These are phyloP conservation scores for Trichoderma sp. DNA, from an alignment of 2,329 filamentous ascomycete species.

Conservation along the genomic window DNA sequence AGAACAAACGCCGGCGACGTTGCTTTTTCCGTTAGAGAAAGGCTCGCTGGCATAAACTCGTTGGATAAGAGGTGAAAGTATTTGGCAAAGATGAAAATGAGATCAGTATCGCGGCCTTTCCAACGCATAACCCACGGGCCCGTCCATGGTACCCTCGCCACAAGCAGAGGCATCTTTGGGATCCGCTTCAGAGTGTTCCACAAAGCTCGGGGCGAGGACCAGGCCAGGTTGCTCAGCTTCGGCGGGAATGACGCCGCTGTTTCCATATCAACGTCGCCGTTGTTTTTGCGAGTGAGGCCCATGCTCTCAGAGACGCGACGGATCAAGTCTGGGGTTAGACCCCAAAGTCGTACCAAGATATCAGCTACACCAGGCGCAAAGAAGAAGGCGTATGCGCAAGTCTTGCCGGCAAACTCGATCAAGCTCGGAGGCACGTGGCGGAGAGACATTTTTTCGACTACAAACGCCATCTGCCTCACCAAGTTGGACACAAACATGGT, in stretches of 20 bases:
- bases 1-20: conserved; percentile 76
- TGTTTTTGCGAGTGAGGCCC: conserved; percentile 59
- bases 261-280: conserved; percentile 58
- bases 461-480: conserved; percentile 78
- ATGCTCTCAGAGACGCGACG: conserved; percentile 72
- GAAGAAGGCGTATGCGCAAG: conserved; percentile 90
- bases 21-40: conserved; percentile 57
- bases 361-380: conserved; percentile 87
- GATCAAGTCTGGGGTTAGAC: conserved; percentile 66
- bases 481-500: conserved; percentile 85
- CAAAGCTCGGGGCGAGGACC: conserved; percentile 54
- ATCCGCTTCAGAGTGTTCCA: conserved; percentile 64
- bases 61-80: conserved; percentile 79
- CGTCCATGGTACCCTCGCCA: conserved; percentile 77
- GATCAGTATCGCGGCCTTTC: conserved; percentile 83
- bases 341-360: conserved; percentile 80
- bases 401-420: conserved; percentile 86
- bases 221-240: conserved; percentile 58
- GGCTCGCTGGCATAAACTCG: conserved; percentile 64
- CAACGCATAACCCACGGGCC: conserved; percentile 83
- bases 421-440: conserved; percentile 66
- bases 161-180: conserved; percentile 65
- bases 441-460: conserved; percentile 86
- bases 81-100: conserved; percentile 91
- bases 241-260: conserved; percentile 71